Percentiles rank a stretch among this genome's conserved stretches.
phyloP scores from a whole-genome alignment of 2,329 filamentous ascomycete species.

The Colletotrichum chrysophilum region DNA sequence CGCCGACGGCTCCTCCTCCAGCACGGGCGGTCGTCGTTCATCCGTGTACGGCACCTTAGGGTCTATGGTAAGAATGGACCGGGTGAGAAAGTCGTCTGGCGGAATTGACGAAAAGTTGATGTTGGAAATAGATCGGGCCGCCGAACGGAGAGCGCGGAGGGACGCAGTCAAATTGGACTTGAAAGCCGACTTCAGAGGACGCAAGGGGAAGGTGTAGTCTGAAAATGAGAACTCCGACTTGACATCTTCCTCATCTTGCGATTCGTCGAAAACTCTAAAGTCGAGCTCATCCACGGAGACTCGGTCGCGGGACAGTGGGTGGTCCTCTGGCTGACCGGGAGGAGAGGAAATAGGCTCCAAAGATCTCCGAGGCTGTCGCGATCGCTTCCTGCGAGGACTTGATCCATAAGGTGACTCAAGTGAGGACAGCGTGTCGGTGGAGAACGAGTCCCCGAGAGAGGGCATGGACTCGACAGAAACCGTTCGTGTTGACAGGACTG shows the following conservation, averaged over 20 bases:
- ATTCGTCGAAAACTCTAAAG: conserved; percentile 27
- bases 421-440: conserved; percentile 54
- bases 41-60: conserved; percentile 71
- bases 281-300: conserved; percentile 56
- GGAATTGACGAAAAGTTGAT: conserved; percentile 69
- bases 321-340: conserved; percentile 54
- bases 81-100: conserved; percentile 69
- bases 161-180: conserved; percentile 75
- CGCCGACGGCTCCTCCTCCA: conserved; percentile 69
- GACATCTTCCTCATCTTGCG: conserved; percentile 34
- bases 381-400: conserved; percentile 32
- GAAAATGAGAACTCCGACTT: conserved; percentile 35
- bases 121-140: conserved; percentile 66
- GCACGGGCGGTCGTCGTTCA: conserved; percentile 66
- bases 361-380: conserved; percentile 49
- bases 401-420: conserved; percentile 53
- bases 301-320: conserved; percentile 55
- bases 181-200: conserved; percentile 62
- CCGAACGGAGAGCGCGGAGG: conserved; percentile 66
- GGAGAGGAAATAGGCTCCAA: conserved; percentile 63
- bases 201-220: conserved; percentile 42
- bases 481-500: conserved; percentile 58
- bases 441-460: conserved; percentile 61
- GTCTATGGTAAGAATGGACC: conserved; percentile 72
- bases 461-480: conserved; percentile 67